Evolutionary conservation across 2,329 filamentous ascomycete species (phyloP).

Genomic region (Mycosphaerella arachidis): DNA sequence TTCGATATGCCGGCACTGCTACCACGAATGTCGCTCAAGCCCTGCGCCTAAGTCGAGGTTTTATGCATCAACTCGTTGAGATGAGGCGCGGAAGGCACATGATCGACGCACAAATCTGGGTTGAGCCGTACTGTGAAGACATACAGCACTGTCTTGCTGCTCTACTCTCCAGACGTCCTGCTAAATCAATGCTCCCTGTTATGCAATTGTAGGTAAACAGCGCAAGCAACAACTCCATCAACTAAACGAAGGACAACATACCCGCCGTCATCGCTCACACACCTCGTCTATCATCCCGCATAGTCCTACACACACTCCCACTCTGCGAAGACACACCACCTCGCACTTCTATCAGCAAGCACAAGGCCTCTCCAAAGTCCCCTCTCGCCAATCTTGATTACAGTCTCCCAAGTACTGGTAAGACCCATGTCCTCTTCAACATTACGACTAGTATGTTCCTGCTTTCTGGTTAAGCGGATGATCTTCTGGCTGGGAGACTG

Average conservation of each 20-base stretch:
- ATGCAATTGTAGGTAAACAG: not conserved
- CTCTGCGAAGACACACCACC: slow-evolving; percentile 91
- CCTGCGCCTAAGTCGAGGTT: no score
- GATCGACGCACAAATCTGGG: not conserved
- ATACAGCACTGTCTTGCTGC: not conserved
- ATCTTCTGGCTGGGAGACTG: slow-evolving; percentile 95
- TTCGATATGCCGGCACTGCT: no score
- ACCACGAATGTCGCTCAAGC: no score
- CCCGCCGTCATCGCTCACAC: not conserved
- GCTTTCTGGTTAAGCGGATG: slow-evolving; percentile 73
- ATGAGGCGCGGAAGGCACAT: no score
- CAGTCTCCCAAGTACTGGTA: slow-evolving; percentile 79
- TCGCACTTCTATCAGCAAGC: slow-evolving; percentile 73
- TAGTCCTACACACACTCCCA: slow-evolving; percentile 58
- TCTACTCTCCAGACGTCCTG: not conserved
- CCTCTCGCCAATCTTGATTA: slow-evolving; percentile 81
- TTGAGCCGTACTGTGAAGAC: not conserved
- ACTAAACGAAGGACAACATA: not conserved
- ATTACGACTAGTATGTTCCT: slow-evolving; percentile 54
- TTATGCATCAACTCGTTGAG: no score
- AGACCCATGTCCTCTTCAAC: slow-evolving; percentile 58
- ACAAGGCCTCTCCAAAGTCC: slow-evolving; percentile 79
- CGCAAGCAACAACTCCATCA: not conserved
- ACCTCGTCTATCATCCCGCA: not conserved
- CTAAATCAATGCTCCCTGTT: not conserved